phyloP scores from a whole-genome alignment of 352 stramenopile genomes.

The Phytophthora ohioensis region DNA sequence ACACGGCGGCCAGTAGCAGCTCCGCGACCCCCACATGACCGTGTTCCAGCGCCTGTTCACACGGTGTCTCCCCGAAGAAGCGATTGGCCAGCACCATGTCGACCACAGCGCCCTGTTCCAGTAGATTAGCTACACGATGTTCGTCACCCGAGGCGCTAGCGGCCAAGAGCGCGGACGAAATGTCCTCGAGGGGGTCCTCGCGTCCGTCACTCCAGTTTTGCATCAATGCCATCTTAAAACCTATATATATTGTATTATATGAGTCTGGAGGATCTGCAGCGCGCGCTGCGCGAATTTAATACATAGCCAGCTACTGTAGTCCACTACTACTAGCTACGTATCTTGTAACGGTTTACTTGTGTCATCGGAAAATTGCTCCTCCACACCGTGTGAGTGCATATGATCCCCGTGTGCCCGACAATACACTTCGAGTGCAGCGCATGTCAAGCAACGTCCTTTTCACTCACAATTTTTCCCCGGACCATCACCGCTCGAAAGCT shows the following conservation, averaged over 20 bases:
- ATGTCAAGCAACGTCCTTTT: no score
- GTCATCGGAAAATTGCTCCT: no score
- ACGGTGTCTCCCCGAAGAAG: constrained; percentile 48
- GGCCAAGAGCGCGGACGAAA: constrained; percentile 23
- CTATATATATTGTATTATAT: not conserved
- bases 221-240: constrained; percentile 20
- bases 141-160: constrained; percentile 35
- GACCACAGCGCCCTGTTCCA: constrained; percentile 20
- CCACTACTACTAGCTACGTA: no score
- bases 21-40: constrained; percentile 37
- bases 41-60: constrained; percentile 47
- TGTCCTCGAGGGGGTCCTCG: constrained; percentile 29
- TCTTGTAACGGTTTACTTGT: no score
- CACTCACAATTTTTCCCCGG: no score
- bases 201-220: constrained; percentile 30
- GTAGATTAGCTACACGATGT: constrained; percentile 10
- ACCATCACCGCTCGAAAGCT: no score
- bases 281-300: no score
- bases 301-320: no score
- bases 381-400: no score
- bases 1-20: constrained; percentile 28
- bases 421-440: no score
- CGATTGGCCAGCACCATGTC: constrained; percentile 26
- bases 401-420: no score
- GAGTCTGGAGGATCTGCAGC: no score